Conservation (phyloP, 1,284 basidiomycete genomes). For the Cutaneotrichosporon sp. region DNA sequence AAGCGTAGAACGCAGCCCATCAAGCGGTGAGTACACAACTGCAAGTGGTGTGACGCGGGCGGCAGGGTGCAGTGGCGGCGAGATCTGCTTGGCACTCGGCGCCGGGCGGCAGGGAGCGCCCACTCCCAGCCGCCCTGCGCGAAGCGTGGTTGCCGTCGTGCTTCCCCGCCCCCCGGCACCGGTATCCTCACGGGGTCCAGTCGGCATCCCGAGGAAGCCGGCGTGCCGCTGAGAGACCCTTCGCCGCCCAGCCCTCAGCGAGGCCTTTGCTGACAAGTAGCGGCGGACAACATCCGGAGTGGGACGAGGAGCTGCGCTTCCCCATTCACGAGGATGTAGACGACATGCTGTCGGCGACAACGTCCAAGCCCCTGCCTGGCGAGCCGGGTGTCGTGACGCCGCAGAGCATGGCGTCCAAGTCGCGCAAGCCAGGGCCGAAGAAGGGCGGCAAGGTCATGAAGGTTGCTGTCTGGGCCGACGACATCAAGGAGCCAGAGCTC, state of each 20-base stretch:
- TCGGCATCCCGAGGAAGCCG: not conserved
- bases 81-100: not conserved
- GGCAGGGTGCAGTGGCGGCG: not conserved
- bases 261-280: slow-evolving; percentile 46
- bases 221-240: not conserved
- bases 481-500: slow-evolving; percentile 89
- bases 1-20: slow-evolving; percentile 85
- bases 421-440: slow-evolving; percentile 47
- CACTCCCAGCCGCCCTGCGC: not conserved
- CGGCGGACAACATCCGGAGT: slow-evolving; percentile 96
- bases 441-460: slow-evolving; percentile 66
- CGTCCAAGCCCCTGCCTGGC: slow-evolving; percentile 29
- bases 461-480: slow-evolving; percentile 90
- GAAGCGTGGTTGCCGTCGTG: not conserved
- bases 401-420: slow-evolving; percentile 58
- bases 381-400: slow-evolving; percentile 43
- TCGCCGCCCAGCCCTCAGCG: not conserved
- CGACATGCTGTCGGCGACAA: slow-evolving; percentile 61
- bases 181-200: too few species aligned
- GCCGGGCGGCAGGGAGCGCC: not conserved
- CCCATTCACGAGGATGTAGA: slow-evolving; percentile 79
- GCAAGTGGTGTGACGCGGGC: not conserved
- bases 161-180: not conserved
- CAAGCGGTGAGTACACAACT: slow-evolving; percentile 59
- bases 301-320: slow-evolving; percentile 98